A percentile compares a stretch with the other conserved stretches of the same genome.
Evolutionary conservation across 2,329 filamentous ascomycete genomes (phyloP).

Genomic region (Drechslerella coelobrocha): DNA sequence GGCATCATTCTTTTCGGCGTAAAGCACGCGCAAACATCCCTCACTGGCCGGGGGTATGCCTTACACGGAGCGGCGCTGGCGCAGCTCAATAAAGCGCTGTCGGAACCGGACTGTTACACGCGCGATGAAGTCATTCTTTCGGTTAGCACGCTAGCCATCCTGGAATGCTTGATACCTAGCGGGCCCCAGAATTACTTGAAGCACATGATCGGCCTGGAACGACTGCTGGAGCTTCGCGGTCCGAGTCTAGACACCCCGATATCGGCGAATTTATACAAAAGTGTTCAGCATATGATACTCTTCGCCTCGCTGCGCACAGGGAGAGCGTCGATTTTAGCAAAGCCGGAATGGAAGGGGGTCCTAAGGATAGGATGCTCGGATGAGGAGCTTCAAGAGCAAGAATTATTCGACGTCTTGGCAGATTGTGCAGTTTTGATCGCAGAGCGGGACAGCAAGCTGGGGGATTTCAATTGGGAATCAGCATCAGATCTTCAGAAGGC

Average conservation of each 20-base stretch:
- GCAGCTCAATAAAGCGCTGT: constrained; percentile 54
- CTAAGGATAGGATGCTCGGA: constrained; percentile 50
- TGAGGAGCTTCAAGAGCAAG: constrained; percentile 53
- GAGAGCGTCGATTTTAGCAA: constrained; percentile 55
- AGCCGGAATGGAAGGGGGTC: constrained; percentile 54
- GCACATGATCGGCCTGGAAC: constrained; percentile 56
- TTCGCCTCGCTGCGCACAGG: constrained; percentile 53
- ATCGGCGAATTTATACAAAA: constrained; percentile 53
- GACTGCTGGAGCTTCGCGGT: constrained; percentile 54
- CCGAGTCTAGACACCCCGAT: constrained; percentile 46
- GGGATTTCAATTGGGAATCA: not conserved
- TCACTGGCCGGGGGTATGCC: constrained; percentile 52
- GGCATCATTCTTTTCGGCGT: constrained; percentile 55
- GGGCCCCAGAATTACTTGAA: constrained; percentile 54
- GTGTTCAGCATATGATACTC: constrained; percentile 54
- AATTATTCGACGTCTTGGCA: constrained; percentile 55
- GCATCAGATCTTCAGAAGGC: not conserved
- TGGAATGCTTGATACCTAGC: constrained; percentile 55
- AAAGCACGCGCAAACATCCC: constrained; percentile 51
- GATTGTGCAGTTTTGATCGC: constrained; percentile 55
- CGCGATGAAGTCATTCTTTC: constrained; percentile 55
- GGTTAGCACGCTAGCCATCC: constrained; percentile 54
- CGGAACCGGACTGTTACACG: constrained; percentile 51
- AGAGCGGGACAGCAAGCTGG: constrained; percentile 44
- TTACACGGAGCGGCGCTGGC: constrained; percentile 54